Evolutionary conservation across 768 basidiomycete genomes (phyloP), one percentile per base, ranked within the genome.

Genomic region (Nidularia pulvinata): DNA sequence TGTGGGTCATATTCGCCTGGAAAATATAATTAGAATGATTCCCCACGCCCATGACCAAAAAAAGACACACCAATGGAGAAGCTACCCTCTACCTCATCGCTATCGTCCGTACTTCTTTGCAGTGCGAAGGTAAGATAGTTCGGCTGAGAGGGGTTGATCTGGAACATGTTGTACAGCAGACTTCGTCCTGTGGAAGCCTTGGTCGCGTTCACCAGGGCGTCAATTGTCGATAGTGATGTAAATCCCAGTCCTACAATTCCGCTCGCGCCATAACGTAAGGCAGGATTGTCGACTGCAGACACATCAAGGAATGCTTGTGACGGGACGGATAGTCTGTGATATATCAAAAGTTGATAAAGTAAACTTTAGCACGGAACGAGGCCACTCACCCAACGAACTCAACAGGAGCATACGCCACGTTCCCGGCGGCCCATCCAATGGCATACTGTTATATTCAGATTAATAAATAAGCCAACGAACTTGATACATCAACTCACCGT

Each of bases 71-170:
- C 91, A 57, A 94, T 81, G 4, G 89, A 75, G 64, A 94, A 86
- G 33, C 72, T 83, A 2, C 93, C 91, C 57, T 84, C 70, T 2
- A 88, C 76, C 33, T 81, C 80, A 55, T 80, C 79, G 7, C 64
- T 65, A n/a, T 66, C 58, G 37, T 88, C 78, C 7, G 77, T 72
- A 44, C 75, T 79, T 50, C 90, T 74, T 61, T 89, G 83, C 30
- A 94, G 74, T 1, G 88, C 78, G 61, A 94, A 88, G 0, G 90
- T 83, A 58, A 94, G 87, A 65, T 84, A 94, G 61, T 93, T 94
- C 46, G 90, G 89, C 61, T 89, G 81, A 7, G 64, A 69, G 3
- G 83, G 81, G 67, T 92, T 86, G 59, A 81, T 75, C 19, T 74
- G 69, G 67, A 94, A 94, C 35, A 89, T 69, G 60, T 91, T 94